Conservation (phyloP, 2,329 filamentous ascomycete species). For the Biscogniauxia sp. region DNA sequence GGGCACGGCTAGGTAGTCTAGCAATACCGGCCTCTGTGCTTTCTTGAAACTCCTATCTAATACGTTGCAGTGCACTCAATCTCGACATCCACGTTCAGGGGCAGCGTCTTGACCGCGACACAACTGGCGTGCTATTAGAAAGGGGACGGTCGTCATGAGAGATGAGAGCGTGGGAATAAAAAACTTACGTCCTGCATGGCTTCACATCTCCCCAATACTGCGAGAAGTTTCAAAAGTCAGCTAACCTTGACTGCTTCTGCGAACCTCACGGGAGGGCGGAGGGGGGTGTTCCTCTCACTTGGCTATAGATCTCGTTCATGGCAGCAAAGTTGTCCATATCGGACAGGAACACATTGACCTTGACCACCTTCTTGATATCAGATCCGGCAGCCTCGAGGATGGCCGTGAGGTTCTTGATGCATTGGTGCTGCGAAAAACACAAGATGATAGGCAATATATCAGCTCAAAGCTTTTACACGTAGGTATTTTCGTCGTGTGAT, state of each 20-base stretch:
- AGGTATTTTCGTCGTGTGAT: not conserved
- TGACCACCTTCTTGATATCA: slow-evolving; percentile 64
- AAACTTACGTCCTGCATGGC: slow-evolving; percentile 42
- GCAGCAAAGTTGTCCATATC: slow-evolving; percentile 72
- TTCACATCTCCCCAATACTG: slow-evolving; percentile 60
- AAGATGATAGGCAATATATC: too few relatives aligned
- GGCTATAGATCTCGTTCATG: slow-evolving; percentile 72
- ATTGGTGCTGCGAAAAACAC: slow-evolving; percentile 45
- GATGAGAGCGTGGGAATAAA: not conserved
- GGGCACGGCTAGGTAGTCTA: not conserved
- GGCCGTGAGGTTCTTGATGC: slow-evolving; percentile 68
- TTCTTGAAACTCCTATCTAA: slow-evolving; percentile 1
- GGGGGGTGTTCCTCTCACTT: not conserved
- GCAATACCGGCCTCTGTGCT: not conserved
- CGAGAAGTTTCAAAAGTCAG: not conserved
- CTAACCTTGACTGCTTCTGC: not conserved
- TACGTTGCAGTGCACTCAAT: slow-evolving; percentile 28
- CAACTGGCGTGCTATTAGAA: slow-evolving; percentile 12
- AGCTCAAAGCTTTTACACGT: too few relatives aligned
- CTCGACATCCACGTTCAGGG: slow-evolving; percentile 23
- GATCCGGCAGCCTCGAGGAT: slow-evolving; percentile 69
- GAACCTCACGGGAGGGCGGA: not conserved
- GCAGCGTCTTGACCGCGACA: slow-evolving; percentile 24
- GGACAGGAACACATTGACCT: slow-evolving; percentile 70
- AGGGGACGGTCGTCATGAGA: not conserved